A percentile compares a stretch with the other conserved stretches of the same genome.
phyloP scores from a whole-genome alignment of 2,329 filamentous ascomycete species.

The Arthrinium phaeospermum region DNA sequence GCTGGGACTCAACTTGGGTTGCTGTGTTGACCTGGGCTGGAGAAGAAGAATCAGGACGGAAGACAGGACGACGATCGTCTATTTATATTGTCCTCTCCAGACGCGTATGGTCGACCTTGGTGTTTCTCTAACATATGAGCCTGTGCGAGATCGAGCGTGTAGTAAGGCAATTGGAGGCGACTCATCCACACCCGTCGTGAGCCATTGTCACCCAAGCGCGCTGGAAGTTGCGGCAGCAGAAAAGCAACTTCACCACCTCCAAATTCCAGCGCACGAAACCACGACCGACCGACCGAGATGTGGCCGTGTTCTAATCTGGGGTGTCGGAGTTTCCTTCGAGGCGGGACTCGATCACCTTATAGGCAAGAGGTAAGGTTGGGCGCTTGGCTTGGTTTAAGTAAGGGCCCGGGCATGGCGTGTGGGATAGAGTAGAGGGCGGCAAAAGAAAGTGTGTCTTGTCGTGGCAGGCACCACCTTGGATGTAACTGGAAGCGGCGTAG shows the following conservation, averaged over 20 bases:
- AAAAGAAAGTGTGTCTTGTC: neutral
- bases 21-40: neutral
- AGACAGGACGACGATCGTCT: neutral
- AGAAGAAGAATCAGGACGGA: neutral
- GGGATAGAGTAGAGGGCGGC: neutral
- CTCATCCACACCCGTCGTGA: neutral
- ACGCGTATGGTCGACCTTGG: neutral
- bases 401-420: neutral
- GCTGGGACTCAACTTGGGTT: neutral
- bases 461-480: neutral
- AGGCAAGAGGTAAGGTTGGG: neutral
- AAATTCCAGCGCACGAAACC: neutral
- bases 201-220: neutral
- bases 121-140: neutral
- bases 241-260: neutral
- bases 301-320: slow-evolving; percentile 1
- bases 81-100: neutral
- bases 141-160: neutral
- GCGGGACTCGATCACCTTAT: neutral
- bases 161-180: neutral
- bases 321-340: slow-evolving; percentile 7
- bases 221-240: neutral
- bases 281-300: slow-evolving; percentile 2
- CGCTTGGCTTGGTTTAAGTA: neutral
- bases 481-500: neutral